Conservation (phyloP, 2,329 filamentous ascomycete genomes). For the Monilinia vaccinii-corymbosi region DNA sequence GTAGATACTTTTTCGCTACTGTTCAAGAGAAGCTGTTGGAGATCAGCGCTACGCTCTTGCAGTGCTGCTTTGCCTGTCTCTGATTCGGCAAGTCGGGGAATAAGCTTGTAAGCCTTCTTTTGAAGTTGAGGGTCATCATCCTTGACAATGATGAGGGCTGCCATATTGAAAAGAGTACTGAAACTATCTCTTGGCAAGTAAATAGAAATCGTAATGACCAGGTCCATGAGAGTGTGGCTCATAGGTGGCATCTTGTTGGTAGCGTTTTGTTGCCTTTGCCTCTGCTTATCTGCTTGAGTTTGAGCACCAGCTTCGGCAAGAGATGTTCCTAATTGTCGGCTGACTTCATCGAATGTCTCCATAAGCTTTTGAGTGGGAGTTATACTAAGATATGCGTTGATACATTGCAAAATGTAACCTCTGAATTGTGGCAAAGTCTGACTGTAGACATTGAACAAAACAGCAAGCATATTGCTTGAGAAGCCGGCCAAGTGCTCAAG, state of each 20-base stretch:
- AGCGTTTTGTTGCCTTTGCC: conserved; percentile 45
- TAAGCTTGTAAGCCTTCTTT: conserved; percentile 98
- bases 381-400: conserved; percentile 90
- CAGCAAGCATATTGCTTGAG: conserved; percentile 81
- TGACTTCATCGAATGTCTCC: conserved; percentile 82
- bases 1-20: conserved; percentile 79
- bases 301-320: conserved; percentile 51
- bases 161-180: conserved; percentile 74
- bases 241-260: conserved; percentile 78
- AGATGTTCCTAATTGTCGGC: conserved; percentile 68
- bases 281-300: conserved; percentile 55
- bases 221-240: conserved; percentile 89
- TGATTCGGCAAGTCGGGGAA: conserved; percentile 80
- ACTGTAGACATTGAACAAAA: conserved; percentile 98
- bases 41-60: conserved; percentile 61
- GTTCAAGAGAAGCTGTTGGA: conserved; percentile 72
- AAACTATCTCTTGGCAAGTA: conserved; percentile 88
- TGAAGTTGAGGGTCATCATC: conserved; percentile 83
- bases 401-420: conserved; percentile 83
- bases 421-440: conserved; percentile 89
- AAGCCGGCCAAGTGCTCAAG: conserved; percentile 71
- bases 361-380: conserved; percentile 69
- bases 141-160: conserved; percentile 71
- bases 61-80: conserved; percentile 69
- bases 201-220: conserved; percentile 91